Evolutionary conservation across 164 flowering plant species (phyloP).

Genomic region (Buxus sempervirens): DNA sequence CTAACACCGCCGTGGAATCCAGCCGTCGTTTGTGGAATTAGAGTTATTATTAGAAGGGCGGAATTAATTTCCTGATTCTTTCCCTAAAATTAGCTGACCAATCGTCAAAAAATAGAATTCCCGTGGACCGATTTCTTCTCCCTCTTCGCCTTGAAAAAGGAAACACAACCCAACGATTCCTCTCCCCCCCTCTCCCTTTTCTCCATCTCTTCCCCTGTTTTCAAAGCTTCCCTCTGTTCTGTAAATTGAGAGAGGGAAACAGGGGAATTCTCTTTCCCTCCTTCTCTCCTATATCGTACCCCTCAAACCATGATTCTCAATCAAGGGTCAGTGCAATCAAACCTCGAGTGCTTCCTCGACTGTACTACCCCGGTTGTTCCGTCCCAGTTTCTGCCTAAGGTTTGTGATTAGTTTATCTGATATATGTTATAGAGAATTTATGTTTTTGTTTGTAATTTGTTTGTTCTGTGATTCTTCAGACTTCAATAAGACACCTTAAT

Average conservation of each 20-base stretch:
- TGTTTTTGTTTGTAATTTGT: background rate
- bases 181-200: background rate
- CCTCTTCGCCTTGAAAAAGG: slow-evolving; percentile 15
- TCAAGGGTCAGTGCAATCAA: slow-evolving; percentile 54
- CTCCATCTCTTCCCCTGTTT: slow-evolving; percentile 15
- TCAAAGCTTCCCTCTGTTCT: slow-evolving; percentile 15
- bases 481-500: slow-evolving; percentile 60
- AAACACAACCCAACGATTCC: slow-evolving; percentile 7
- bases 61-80: slow-evolving; percentile 8
- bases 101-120: slow-evolving; percentile 16
- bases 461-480: slow-evolving; percentile 28
- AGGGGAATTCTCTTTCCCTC: slow-evolving; percentile 18
- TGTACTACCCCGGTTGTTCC: slow-evolving; percentile 78
- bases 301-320: slow-evolving; percentile 33
- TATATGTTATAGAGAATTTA: background rate
- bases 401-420: slow-evolving; percentile 19
- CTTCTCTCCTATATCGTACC: slow-evolving; percentile 21
- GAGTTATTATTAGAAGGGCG: too few species aligned
- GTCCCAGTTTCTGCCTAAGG: slow-evolving; percentile 78
- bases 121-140: slow-evolving; percentile 17
- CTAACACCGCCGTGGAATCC: too few species aligned
- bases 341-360: slow-evolving; percentile 74
- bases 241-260: slow-evolving; percentile 31
- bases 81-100: slow-evolving; percentile 14
- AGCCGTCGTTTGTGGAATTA: background rate